phyloP scores from a whole-genome alignment of 768 basidiomycete genomes.

The Heimioporus sp. region DNA sequence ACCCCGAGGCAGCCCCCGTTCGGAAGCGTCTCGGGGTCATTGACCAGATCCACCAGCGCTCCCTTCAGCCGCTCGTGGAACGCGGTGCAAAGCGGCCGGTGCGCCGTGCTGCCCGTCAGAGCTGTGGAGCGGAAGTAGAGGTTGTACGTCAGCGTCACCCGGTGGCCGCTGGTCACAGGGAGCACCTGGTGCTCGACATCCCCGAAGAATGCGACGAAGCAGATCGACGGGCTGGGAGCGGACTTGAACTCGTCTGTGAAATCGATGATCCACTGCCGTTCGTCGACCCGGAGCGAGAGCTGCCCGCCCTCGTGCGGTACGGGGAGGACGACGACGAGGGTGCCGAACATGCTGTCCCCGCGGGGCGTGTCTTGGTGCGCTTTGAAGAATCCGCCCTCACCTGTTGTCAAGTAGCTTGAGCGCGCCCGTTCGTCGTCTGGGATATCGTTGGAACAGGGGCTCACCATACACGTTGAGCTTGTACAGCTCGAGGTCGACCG shows the following conservation, averaged over 20 bases:
- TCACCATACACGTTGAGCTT: background rate
- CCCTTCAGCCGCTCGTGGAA: background rate
- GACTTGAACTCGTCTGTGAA: background rate
- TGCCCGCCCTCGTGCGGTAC: background rate
- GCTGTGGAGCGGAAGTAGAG: background rate
- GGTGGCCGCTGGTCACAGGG: background rate
- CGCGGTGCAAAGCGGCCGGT: no score
- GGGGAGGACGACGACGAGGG: background rate
- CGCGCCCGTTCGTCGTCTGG: no score
- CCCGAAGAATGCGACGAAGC: background rate
- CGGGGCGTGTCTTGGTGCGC: background rate
- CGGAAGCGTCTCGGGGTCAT: background rate
- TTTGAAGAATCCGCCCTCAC: background rate
- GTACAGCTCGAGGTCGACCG: background rate
- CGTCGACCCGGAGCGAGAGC: background rate
- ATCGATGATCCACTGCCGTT: background rate
- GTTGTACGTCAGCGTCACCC: background rate
- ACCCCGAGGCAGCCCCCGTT: conserved; percentile 7
- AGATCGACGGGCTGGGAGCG: background rate
- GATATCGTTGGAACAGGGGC: background rate
- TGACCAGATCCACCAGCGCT: background rate
- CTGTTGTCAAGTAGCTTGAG: no score
- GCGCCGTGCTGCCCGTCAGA: no score
- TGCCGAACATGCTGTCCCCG: background rate
- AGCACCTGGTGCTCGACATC: background rate